phyloP scores from a whole-genome alignment of 2,329 filamentous ascomycete species.

The Fusarium mangiferae region DNA sequence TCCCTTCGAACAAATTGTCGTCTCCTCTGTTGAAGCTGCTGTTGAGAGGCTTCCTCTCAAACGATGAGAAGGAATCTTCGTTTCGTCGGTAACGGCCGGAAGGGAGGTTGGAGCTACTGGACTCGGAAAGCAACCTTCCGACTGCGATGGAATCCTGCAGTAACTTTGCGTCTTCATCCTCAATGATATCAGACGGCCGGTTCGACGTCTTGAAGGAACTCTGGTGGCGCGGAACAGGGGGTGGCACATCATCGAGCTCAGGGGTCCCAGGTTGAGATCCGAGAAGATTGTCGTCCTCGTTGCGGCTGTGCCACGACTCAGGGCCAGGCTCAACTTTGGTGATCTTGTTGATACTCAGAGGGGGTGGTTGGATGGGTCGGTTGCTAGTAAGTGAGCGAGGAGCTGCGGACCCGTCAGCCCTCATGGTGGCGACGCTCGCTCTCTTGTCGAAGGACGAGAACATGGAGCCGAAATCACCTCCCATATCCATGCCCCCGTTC shows the following conservation, averaged over 20 bases:
- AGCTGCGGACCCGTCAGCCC: conserved; percentile 52
- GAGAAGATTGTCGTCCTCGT: conserved; percentile 59
- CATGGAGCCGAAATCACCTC: conserved; percentile 68
- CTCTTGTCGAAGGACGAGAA: conserved; percentile 66
- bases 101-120: conserved; percentile 25
- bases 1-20: conserved; percentile 67
- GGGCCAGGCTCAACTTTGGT: conserved; percentile 58
- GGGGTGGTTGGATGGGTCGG: conserved; percentile 55
- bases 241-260: conserved; percentile 52
- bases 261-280: conserved; percentile 51
- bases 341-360: conserved; percentile 59
- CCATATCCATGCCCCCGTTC: conserved; percentile 60
- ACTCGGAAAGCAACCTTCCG: conserved; percentile 57
- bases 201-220: conserved; percentile 47
- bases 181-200: conserved; percentile 52
- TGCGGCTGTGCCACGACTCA: conserved; percentile 63
- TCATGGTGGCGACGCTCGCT: conserved; percentile 60
- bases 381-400: conserved; percentile 59
- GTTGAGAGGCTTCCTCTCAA: conserved; percentile 43
- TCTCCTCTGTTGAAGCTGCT: conserved; percentile 57
- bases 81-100: conserved; percentile 51
- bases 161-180: conserved; percentile 65
- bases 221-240: conserved; percentile 55
- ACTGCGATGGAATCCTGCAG: conserved; percentile 64
- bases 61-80: conserved; percentile 53